Percentiles rank a stretch among this genome's conserved stretches.
Evolutionary conservation across 2,329 filamentous ascomycete genomes (phyloP).

Genomic region (Fusarium sterilihyphosum): DNA sequence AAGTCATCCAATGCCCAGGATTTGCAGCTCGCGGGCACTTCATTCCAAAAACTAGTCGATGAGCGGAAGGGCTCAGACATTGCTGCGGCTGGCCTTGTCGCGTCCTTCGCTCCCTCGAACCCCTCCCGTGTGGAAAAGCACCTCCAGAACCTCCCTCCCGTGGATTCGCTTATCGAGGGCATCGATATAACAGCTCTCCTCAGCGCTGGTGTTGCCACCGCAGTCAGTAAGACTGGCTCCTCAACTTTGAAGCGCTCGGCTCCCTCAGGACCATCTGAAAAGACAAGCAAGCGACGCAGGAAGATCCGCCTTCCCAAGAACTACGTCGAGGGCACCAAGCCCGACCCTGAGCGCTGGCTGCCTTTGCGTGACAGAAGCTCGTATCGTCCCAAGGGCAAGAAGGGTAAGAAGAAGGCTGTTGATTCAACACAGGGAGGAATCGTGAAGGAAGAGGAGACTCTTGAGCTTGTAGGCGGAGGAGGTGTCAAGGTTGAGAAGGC

Average conservation of each 20-base stretch:
- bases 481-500: conserved; percentile 74
- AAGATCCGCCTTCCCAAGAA: conserved; percentile 75
- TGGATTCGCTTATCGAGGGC: conserved; percentile 68
- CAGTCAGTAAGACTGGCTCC: conserved; percentile 49
- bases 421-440: conserved; percentile 87
- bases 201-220: conserved; percentile 67
- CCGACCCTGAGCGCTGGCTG: conserved; percentile 93
- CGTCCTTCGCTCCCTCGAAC: conserved; percentile 75
- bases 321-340: conserved; percentile 79
- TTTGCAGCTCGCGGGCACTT: conserved; percentile 74
- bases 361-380: conserved; percentile 88
- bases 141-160: conserved; percentile 66
- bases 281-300: conserved; percentile 65
- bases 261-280: conserved; percentile 50
- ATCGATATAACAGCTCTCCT: conserved; percentile 72
- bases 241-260: conserved; percentile 60
- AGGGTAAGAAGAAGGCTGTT: conserved; percentile 83
- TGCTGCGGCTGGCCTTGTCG: conserved; percentile 85
- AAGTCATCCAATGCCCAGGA: conserved; percentile 77
- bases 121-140: conserved; percentile 65
- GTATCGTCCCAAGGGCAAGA: conserved; percentile 90
- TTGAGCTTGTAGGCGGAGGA: conserved; percentile 71
- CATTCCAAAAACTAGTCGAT: conserved; percentile 78
- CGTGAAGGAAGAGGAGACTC: conserved; percentile 76
- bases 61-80: conserved; percentile 74